These are phyloP conservation scores for Striga hermonthica DNA, from an alignment of 305 asterid species.

Conservation along the genomic window DNA sequence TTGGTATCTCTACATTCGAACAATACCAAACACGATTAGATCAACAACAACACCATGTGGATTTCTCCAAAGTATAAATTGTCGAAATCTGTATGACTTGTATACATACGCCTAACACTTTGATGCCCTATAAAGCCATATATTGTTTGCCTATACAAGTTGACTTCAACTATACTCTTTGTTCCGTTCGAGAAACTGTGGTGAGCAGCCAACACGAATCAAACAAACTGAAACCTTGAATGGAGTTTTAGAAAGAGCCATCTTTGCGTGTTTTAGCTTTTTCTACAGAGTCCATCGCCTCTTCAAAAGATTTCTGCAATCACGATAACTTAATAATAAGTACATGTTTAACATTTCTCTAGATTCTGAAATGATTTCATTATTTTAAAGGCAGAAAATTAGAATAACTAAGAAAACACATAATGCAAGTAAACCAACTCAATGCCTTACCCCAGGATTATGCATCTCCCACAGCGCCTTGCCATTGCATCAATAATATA, in stretches of 20 bases:
- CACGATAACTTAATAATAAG: neutral
- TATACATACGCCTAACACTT: too few species aligned
- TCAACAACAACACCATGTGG: too few species aligned
- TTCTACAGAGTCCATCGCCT: constrained; percentile 65
- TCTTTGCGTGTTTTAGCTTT: constrained; percentile 57
- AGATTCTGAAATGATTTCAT: too few species aligned
- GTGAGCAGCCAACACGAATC: neutral
- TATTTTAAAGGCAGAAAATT: neutral
- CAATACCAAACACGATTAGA: too few species aligned
- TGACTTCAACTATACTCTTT: neutral
- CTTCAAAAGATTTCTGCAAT: constrained; percentile 81
- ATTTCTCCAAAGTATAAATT: too few species aligned
- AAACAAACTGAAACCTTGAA: neutral
- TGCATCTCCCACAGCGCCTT: constrained; percentile 65
- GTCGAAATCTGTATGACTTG: too few species aligned
- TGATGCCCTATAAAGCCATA: too few species aligned
- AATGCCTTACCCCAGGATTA: constrained; percentile 64
- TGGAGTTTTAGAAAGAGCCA: constrained; percentile 27
- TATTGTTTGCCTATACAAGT: neutral
- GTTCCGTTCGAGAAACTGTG: neutral
- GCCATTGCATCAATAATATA: constrained; percentile 54
- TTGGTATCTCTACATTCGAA: too few species aligned
- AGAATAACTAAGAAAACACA: too few species aligned
- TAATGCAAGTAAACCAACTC: constrained; percentile 9
- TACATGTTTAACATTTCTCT: neutral